Evolutionary conservation across 164 flowering plant genomes (phyloP).

Genomic region (Chloranthus sessilifolius): DNA sequence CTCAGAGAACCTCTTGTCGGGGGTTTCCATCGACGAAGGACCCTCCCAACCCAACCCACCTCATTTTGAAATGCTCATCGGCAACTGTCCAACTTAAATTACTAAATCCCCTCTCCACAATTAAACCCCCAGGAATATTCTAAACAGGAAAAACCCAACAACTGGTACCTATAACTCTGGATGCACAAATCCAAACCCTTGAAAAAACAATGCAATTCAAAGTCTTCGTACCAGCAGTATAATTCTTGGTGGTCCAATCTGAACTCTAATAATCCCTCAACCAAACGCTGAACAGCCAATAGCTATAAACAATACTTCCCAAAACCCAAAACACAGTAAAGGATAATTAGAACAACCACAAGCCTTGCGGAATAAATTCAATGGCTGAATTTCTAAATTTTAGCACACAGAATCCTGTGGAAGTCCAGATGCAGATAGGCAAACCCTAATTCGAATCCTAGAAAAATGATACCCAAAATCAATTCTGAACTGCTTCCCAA

Average conservation of each 20-base stretch:
- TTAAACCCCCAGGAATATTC: background rate
- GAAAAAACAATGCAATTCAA: no score
- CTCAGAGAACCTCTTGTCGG: constrained; percentile 49
- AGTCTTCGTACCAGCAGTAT: no score
- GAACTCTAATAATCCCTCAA: constrained; percentile 1
- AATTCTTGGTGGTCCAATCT: no score
- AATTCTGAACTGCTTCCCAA: background rate
- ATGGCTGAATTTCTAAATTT: background rate
- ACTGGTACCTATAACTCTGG: background rate
- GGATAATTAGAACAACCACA: background rate
- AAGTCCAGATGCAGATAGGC: background rate
- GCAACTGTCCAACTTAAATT: constrained; percentile 15
- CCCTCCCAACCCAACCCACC: constrained; percentile 44
- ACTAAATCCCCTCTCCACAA: background rate
- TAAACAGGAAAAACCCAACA: background rate
- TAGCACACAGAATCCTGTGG: background rate
- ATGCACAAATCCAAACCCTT: background rate
- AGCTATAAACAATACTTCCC: background rate
- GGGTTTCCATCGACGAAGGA: constrained; percentile 55
- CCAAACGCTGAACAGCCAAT: background rate
- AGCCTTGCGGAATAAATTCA: background rate
- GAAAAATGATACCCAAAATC: background rate
- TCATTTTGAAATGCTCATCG: constrained; percentile 53
- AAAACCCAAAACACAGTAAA: background rate
- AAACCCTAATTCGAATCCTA: background rate